Evolutionary conservation across 75 land plant genomes (phyloP), one percentile per base, ranked within the genome.

Genomic region (Chamaecyparis obtusa): DNA sequence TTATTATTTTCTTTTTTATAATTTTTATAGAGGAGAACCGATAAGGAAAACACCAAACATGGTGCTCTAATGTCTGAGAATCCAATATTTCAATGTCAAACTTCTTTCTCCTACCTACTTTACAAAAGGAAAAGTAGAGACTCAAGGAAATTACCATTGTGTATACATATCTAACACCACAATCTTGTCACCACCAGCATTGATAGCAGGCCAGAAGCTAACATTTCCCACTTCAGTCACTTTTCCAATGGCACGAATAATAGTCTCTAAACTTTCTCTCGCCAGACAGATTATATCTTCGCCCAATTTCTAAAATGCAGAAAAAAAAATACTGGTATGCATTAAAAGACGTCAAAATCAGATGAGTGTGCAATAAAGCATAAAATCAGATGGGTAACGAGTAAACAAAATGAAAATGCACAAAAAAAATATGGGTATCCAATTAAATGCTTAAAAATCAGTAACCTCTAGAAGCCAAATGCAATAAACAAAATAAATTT

Each of bases 151-250:
- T 80, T 88, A 96, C 99, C 99, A 97, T 83, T 94, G 96, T 24
- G 99, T 95, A 91, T 96, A 96, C 96, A 97, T 96, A 86, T 96
- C 99, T 72, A 97, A 93, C 41, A 97, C 98, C 69, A 97, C 99
- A 44, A 94, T 78, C 87, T 93, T 97, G 27, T 92, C 92, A 4
- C 90, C 96, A 39, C 95, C 96, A 56, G 90, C 92, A 24, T 92
- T 81, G 77, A 96, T 95, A 69, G 94, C 83, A 21, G 99, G 94
- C 99, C 99, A 97, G 93, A 97, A 96, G 32, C 92, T 94, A 75
- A 96, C 98, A 89, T 97, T 96, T 84, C 91, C 89, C 76, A 96
- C 98, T 86, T 93, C 99, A 49, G 94, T 94, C 84, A 97, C 95
- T 83, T 90, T 76, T 30, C 95, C 96, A 17, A 91, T 90, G 78